Base-by-base conservation (phyloP, 2,329 filamentous ascomycete species). In the Pseudogymnoascus sp. region DNA sequence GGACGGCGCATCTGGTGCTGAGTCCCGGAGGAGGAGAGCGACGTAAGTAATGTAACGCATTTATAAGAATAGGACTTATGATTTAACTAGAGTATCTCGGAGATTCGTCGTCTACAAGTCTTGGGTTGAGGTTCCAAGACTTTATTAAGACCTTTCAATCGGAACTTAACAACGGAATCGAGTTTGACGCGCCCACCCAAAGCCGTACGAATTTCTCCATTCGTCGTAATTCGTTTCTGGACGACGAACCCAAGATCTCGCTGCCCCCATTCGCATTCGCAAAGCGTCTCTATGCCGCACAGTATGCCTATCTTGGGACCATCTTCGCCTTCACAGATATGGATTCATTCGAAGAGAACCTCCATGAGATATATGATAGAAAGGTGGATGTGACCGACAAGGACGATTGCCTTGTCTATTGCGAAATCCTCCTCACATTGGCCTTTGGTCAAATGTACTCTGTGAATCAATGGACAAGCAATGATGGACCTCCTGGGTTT, bases 371-470 rank as follows among this genome's bases (percentile, higher is more conserved):
- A 3, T 82, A 83, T 62, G 71, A 72, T 7, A 72, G 75, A 2
- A 71, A 73, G 1, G 76, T 76, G 0, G 75, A 81, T 52, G 71
- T 77, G 2, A 67, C 72, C 0, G 77, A 81, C 59, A 73, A 73
- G 19, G 77, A 81, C 33, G 75, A 76, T 2, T 82, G 81, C 60
- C 74, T 84, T 0, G 70, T 73, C 0, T 80, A 80, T 64, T 80
- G 80, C 62, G 81, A 84, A 60, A 72, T 82, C 3, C 72, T 84
- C 2, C 71, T 83, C 39, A 77, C 83, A 4, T 72, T 84, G 8
- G 80, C 82, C 0, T 82, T 82, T 66, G 82, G 82, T 0, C 78
- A 83, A 64, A 75, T 84, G 66, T 84, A 84, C 67, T 82, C 80
- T 2, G 76, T 84, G 58, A 84, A 84, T 65, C 80, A 83, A 61